A percentile compares a stretch with the other conserved stretches of the same genome.
phyloP scores from a whole-genome alignment of 2,329 filamentous ascomycete species.

The Ophiostoma quercus region DNA sequence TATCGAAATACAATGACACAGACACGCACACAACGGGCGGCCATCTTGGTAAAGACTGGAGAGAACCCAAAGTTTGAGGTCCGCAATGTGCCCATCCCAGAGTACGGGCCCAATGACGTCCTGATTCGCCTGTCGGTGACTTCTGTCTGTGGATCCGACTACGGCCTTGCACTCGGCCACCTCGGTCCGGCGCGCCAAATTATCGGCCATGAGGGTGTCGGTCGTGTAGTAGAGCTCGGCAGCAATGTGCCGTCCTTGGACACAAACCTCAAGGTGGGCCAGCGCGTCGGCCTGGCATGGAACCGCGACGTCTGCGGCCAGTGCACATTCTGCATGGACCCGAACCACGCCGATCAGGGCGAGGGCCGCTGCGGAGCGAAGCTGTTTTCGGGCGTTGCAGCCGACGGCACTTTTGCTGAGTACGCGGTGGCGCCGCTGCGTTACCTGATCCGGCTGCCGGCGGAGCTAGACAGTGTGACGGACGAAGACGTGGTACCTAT shows the following conservation, averaged over 20 bases:
- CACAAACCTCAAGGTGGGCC: slow-evolving; percentile 31
- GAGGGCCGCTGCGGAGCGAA: slow-evolving; percentile 37
- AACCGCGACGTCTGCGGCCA: slow-evolving; percentile 36
- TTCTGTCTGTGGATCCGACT: slow-evolving; percentile 39
- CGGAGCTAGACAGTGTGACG: slow-evolving; percentile 30
- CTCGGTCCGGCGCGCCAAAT: slow-evolving; percentile 36
- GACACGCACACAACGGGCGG: neutral
- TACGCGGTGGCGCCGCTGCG: slow-evolving; percentile 36
- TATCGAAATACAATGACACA: neutral
- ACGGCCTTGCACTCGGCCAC: slow-evolving; percentile 37
- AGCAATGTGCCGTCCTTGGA: slow-evolving; percentile 32
- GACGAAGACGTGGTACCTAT: slow-evolving; percentile 40
- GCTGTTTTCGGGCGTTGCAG: slow-evolving; percentile 34
- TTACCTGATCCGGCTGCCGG: slow-evolving; percentile 35
- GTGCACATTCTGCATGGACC: slow-evolving; percentile 32
- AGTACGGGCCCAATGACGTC: slow-evolving; percentile 32
- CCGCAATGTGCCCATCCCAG: slow-evolving; percentile 29
- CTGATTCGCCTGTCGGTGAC: slow-evolving; percentile 37
- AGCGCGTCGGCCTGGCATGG: slow-evolving; percentile 40
- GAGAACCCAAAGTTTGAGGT: slow-evolving; percentile 28
- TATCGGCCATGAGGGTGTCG: slow-evolving; percentile 44
- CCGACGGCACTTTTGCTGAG: slow-evolving; percentile 40
- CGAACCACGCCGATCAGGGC: slow-evolving; percentile 29
- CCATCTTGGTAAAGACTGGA: slow-evolving; percentile 19
- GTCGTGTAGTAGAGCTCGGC: slow-evolving; percentile 38